phyloP scores from a whole-genome alignment of 768 basidiomycete species.

The Macrocybe gigantea region DNA sequence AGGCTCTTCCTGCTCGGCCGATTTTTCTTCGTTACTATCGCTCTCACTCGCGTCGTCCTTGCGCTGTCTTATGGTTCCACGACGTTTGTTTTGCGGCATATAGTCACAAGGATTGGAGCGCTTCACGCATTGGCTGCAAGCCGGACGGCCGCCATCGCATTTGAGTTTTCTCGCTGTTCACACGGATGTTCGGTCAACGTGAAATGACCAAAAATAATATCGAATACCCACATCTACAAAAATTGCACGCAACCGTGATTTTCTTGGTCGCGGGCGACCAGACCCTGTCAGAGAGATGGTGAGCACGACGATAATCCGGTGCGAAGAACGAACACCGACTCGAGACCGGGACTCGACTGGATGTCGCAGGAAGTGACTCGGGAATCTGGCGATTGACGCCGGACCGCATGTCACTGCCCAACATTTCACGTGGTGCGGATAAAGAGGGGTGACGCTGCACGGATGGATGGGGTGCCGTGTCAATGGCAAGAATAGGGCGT shows the following conservation, averaged over 20 bases:
- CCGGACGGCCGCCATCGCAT: conserved; percentile 81
- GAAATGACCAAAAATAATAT: conserved; percentile 4
- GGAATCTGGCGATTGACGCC: conserved; percentile 34
- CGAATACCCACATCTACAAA: conserved; percentile 71
- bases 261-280: conserved; percentile 73
- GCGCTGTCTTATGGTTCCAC: conserved; percentile 50
- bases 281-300: conserved; percentile 34
- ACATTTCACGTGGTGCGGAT: conserved; percentile 40
- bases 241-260: conserved; percentile 87
- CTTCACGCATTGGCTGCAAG: conserved; percentile 78
- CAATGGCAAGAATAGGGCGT: conserved; percentile 57
- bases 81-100: conserved; percentile 70
- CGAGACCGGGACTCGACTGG: conserved; percentile 10
- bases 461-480: conserved; percentile 46
- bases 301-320: conserved; percentile 25
- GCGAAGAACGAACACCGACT: conserved; percentile 17
- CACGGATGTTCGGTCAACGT: conserved; percentile 1
- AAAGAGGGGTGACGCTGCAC: conserved; percentile 40
- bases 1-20: conserved; percentile 42
- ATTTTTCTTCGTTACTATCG: conserved; percentile 57
- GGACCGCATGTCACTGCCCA: conserved; percentile 37
- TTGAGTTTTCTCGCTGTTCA: conserved; percentile 76
- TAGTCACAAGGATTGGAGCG: conserved; percentile 78
- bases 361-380: conserved; percentile 32
- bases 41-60: conserved; percentile 66